A percentile compares a stretch with the other conserved stretches of the same genome.
Evolutionary conservation across 2,329 filamentous ascomycete species (phyloP).

Genomic region (Hypoxylon sp.): DNA sequence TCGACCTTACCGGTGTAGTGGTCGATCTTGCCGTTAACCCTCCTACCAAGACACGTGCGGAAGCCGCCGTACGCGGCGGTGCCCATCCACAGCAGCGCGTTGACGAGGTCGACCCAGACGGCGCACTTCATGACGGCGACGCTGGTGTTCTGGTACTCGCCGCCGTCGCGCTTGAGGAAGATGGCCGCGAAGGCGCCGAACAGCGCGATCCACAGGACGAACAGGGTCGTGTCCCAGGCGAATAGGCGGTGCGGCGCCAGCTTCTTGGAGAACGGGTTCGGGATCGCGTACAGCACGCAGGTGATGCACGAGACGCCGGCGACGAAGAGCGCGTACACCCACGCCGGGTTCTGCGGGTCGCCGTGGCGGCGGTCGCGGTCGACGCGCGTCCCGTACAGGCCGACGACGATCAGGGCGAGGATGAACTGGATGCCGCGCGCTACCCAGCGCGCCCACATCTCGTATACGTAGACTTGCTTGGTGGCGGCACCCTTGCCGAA

Average conservation of each 20-base stretch:
- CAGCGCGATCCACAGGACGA: constrained; percentile 69
- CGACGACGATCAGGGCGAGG: constrained; percentile 74
- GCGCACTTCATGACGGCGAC: constrained; percentile 72
- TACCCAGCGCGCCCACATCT: constrained; percentile 60
- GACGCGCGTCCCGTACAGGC: constrained; percentile 75
- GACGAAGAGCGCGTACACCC: constrained; percentile 73
- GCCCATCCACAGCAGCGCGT: constrained; percentile 73
- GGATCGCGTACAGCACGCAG: constrained; percentile 56
- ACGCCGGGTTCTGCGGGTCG: constrained; percentile 64
- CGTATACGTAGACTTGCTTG: constrained; percentile 60
- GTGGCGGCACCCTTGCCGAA: constrained; percentile 58
- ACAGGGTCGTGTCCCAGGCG: constrained; percentile 58
- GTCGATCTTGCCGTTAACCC: constrained; percentile 46
- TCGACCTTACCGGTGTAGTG: constrained; percentile 36
- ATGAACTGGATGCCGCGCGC: constrained; percentile 77
- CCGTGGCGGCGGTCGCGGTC: constrained; percentile 55
- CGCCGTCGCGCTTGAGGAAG: constrained; percentile 70
- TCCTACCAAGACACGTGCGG: constrained; percentile 56
- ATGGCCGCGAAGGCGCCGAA: constrained; percentile 80
- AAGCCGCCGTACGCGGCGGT: constrained; percentile 58
- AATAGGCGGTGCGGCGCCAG: constrained; percentile 57
- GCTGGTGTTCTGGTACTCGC: constrained; percentile 60
- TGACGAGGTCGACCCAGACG: constrained; percentile 78
- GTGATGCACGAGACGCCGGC: constrained; percentile 67
- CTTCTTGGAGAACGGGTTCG: constrained; percentile 48